Conservation (phyloP, 495 filamentous ascomycete species). For the Aspergillus sclerotioniger region DNA sequence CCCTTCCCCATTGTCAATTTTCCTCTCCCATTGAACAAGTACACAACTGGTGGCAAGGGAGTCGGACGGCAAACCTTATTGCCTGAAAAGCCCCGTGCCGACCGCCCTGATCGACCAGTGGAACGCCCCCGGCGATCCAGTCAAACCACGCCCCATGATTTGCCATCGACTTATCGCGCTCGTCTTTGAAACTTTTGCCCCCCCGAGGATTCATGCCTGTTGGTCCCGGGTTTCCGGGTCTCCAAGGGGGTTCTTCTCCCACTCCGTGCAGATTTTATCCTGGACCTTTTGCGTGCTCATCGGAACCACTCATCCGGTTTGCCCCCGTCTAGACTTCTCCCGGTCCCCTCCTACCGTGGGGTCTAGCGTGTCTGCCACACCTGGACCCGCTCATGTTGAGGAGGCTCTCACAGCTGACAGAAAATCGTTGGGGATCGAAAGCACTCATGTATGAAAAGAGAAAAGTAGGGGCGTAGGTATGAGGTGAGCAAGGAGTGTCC, state of each 20-base stretch:
- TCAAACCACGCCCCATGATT: slow-evolving; percentile 19
- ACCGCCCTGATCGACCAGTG: slow-evolving; percentile 21
- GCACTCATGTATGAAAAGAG: neutral
- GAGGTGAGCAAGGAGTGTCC: neutral
- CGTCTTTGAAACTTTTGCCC: slow-evolving; percentile 11
- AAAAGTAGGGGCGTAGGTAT: neutral
- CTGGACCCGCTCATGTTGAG: neutral
- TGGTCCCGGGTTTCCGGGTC: neutral
- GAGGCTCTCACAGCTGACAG: neutral
- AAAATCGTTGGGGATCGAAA: neutral
- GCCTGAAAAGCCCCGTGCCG: slow-evolving; percentile 5
- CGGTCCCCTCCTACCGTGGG: neutral
- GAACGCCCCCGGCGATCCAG: slow-evolving; percentile 13
- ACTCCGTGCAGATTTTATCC: neutral
- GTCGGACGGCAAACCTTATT: slow-evolving; percentile 9
- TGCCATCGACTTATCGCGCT: slow-evolving; percentile 16
- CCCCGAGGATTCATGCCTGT: neutral
- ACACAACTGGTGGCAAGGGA: slow-evolving; percentile 15
- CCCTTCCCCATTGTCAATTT: neutral
- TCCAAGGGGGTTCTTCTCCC: neutral
- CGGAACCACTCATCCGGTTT: slow-evolving; percentile 10
- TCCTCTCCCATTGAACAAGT: neutral
- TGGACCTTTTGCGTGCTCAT: neutral
- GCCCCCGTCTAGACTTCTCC: slow-evolving; percentile 12
- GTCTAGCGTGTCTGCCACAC: slow-evolving; percentile 2